These are phyloP conservation scores for Colletotrichum endophyticum DNA, from an alignment of 2,329 filamentous ascomycete genomes.

Conservation along the genomic window DNA sequence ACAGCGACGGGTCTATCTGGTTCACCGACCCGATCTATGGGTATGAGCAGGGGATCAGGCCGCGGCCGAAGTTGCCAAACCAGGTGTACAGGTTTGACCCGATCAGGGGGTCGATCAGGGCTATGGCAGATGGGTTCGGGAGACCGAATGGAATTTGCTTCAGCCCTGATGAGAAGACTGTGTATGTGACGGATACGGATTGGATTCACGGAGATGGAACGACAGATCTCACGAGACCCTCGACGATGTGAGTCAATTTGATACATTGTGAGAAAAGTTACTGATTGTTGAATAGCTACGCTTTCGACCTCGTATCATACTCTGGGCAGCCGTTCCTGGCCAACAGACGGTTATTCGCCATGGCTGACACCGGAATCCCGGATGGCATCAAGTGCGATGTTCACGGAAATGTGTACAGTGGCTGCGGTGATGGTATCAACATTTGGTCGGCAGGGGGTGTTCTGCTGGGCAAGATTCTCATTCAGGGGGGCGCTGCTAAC, in stretches of 20 bases:
- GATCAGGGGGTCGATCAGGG: slow-evolving; percentile 40
- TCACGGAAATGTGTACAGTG: slow-evolving; percentile 53
- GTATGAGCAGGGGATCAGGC: slow-evolving; percentile 51
- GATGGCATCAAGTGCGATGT: slow-evolving; percentile 52
- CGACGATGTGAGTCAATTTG: slow-evolving; percentile 15
- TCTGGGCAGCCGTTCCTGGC: slow-evolving; percentile 33
- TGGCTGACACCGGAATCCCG: slow-evolving; percentile 51
- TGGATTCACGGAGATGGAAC: slow-evolving; percentile 36
- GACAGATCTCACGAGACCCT: slow-evolving; percentile 17
- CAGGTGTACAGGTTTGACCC: slow-evolving; percentile 55
- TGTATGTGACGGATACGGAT: slow-evolving; percentile 52
- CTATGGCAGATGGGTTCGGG: slow-evolving; percentile 52
- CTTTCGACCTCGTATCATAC: slow-evolving; percentile 33
- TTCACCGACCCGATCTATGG: slow-evolving; percentile 57
- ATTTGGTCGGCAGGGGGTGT: slow-evolving; percentile 51
- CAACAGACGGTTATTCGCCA: slow-evolving; percentile 56
- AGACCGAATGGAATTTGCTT: slow-evolving; percentile 51
- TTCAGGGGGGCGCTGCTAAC: slow-evolving; percentile 47
- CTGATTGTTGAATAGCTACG: slow-evolving; percentile 32
- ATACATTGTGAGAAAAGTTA: too few species aligned
- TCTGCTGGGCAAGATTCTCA: slow-evolving; percentile 48
- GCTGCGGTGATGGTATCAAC: slow-evolving; percentile 53
- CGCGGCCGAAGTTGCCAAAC: slow-evolving; percentile 45
- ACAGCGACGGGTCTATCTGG: slow-evolving; percentile 49
- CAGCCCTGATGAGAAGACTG: slow-evolving; percentile 44